These are phyloP conservation scores for Penstemon davidsonii DNA, from an alignment of 257 asterid genomes.

Conservation along the genomic window DNA sequence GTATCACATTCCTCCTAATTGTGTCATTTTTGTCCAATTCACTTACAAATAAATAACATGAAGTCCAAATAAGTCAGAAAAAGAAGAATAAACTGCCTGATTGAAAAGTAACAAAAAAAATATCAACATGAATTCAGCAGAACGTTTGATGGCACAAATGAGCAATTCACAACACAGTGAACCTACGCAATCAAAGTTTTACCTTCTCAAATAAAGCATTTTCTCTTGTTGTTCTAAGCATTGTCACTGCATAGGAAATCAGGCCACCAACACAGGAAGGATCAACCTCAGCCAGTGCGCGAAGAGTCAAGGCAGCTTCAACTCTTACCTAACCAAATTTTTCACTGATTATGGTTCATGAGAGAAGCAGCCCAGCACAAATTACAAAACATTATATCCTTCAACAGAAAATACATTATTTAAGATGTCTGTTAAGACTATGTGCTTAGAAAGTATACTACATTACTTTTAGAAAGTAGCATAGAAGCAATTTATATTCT, in stretches of 20 bases:
- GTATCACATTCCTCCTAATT: conserved; percentile 14
- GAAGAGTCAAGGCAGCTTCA: conserved; percentile 97
- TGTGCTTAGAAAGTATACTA: conserved; percentile 24
- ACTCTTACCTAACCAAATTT: conserved; percentile 71
- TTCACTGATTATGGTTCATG: conserved; percentile 27
- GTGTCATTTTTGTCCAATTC: conserved; percentile 2
- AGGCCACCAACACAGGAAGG: conserved; percentile 96
- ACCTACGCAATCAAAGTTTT: conserved; percentile 21
- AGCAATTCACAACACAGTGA: conserved; percentile 19
- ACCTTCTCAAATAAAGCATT: conserved; percentile 87
- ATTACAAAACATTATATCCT: conserved; percentile 21
- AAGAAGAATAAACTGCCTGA: neutral
- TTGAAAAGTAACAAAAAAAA: conserved; percentile 5
- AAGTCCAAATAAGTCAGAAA: conserved; percentile 16
- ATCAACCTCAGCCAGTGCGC: conserved; percentile 92
- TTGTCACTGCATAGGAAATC: conserved; percentile 90
- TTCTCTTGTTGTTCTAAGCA: conserved; percentile 88
- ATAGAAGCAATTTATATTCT: conserved; percentile 3
- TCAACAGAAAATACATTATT: conserved; percentile 27
- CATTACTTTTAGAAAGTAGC: conserved; percentile 6
- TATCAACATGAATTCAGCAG: conserved; percentile 1
- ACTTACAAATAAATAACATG: conserved; percentile 4
- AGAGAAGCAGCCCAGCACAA: conserved; percentile 13
- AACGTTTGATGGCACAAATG: conserved; percentile 13
- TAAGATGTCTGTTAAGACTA: conserved; percentile 21